Conservation (phyloP, 148 eudicot genomes). For the Rhododendron simsii region DNA sequence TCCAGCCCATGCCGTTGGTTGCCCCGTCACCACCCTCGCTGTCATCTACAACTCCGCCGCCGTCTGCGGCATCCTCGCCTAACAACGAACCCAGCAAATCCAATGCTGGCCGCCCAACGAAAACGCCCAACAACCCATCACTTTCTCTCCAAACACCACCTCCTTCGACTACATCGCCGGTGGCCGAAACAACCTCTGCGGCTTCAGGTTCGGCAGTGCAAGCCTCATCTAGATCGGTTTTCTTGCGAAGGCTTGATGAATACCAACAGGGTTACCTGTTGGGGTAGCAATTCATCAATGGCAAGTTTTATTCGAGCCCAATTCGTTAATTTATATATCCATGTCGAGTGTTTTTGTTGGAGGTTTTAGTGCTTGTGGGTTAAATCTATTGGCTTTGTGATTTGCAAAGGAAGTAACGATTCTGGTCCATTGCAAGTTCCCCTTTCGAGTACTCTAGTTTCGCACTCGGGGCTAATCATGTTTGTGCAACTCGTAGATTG, state of each 20-base stretch:
- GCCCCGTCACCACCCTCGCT: constrained; percentile 44
- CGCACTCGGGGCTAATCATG: constrained; percentile 11
- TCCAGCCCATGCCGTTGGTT: constrained; percentile 34
- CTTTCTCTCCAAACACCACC: constrained; percentile 28
- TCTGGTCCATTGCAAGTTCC: constrained; percentile 44
- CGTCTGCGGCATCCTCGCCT: constrained; percentile 60
- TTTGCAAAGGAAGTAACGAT: constrained; percentile 50
- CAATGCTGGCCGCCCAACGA: constrained; percentile 33
- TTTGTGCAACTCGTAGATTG: neutral
- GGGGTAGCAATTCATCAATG: constrained; percentile 49
- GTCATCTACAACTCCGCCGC: constrained; percentile 41
- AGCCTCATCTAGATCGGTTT: constrained; percentile 65
- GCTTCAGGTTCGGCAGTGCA: constrained; percentile 51
- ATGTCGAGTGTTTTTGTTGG: constrained; percentile 2
- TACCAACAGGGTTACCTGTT: constrained; percentile 44
- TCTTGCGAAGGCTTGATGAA: constrained; percentile 53
- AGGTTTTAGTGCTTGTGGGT: constrained; percentile 65
- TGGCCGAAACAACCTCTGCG: constrained; percentile 58
- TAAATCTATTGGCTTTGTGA: constrained; percentile 35
- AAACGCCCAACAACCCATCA: neutral
- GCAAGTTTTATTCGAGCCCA: constrained; percentile 25
- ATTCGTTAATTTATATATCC: neutral
- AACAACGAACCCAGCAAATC: constrained; percentile 34
- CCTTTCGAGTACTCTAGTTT: neutral
- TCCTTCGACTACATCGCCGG: constrained; percentile 65